A percentile compares a stretch with the other conserved stretches of the same genome.
Evolutionary conservation across 495 filamentous ascomycete genomes (phyloP).

Genomic region (Gamarada debralockiae): DNA sequence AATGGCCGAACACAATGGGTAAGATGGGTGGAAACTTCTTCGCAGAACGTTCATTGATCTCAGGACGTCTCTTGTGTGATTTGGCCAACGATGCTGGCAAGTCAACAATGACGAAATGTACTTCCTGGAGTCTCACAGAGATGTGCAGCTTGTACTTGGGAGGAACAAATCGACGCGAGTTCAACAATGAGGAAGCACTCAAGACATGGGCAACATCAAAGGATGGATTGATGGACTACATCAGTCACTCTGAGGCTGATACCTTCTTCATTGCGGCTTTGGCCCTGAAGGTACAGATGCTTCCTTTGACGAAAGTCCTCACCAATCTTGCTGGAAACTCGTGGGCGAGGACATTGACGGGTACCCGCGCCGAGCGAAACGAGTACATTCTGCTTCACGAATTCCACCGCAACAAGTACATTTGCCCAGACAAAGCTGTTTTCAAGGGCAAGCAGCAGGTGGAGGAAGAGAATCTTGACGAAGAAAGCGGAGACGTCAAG

Average conservation of each 20-base stretch:
- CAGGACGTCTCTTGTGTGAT: constrained; percentile 89
- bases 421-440: constrained; percentile 88
- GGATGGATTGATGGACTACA: constrained; percentile 86
- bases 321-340: constrained; percentile 98
- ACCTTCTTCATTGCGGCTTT: constrained; percentile 94
- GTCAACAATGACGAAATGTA: constrained; percentile 94
- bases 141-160: constrained; percentile 88
- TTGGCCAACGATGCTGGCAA: constrained; percentile 95
- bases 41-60: constrained; percentile 82
- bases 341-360: constrained; percentile 92
- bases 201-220: constrained; percentile 83
- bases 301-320: constrained; percentile 89
- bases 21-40: constrained; percentile 86
- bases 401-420: constrained; percentile 93
- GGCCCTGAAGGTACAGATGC: constrained; percentile 81
- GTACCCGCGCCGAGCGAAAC: constrained; percentile 94
- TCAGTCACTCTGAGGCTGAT: constrained; percentile 88
- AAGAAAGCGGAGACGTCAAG: constrained; percentile 66
- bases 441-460: constrained; percentile 63
- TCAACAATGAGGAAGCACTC: constrained; percentile 83
- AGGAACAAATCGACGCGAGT: constrained; percentile 62
- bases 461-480: constrained; percentile 69
- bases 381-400: constrained; percentile 99
- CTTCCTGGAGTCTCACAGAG: constrained; percentile 95
- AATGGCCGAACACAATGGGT: constrained; percentile 87